These are phyloP conservation scores for Pterocarpus macrocarpus DNA, from an alignment of 306 rosid genomes.

Conservation along the genomic window DNA sequence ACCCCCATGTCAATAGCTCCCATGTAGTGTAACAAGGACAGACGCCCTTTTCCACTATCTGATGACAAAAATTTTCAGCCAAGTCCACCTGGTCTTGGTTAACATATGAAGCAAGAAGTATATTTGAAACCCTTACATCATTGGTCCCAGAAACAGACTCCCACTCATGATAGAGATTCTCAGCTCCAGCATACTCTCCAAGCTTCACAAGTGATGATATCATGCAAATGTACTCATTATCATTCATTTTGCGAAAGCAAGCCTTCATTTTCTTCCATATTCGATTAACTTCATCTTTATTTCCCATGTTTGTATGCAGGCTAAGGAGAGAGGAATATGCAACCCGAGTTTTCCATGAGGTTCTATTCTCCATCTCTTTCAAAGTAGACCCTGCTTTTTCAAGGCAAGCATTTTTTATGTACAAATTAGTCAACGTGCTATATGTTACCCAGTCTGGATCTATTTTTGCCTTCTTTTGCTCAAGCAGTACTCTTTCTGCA, in stretches of 20 bases:
- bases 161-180: slow-evolving; percentile 82
- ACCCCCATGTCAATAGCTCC: slow-evolving; percentile 89
- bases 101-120: slow-evolving; percentile 79
- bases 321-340: slow-evolving; percentile 85
- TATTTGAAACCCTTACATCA: slow-evolving; percentile 76
- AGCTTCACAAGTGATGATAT: slow-evolving; percentile 84
- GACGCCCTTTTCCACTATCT: slow-evolving; percentile 62
- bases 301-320: slow-evolving; percentile 82
- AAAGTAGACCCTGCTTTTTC: slow-evolving; percentile 77
- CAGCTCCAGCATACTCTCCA: slow-evolving; percentile 74
- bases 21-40: slow-evolving; percentile 77
- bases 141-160: slow-evolving; percentile 73
- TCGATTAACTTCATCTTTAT: slow-evolving; percentile 70
- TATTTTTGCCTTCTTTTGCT: slow-evolving; percentile 70
- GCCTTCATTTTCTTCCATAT: slow-evolving; percentile 79
- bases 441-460: slow-evolving; percentile 88
- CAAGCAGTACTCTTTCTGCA: slow-evolving; percentile 79
- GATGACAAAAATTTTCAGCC: slow-evolving; percentile 68
- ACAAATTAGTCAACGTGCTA: slow-evolving; percentile 80
- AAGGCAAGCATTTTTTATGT: slow-evolving; percentile 57
- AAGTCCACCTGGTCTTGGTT: slow-evolving; percentile 70
- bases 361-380: slow-evolving; percentile 87
- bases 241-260: slow-evolving; percentile 75
- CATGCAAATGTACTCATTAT: slow-evolving; percentile 84
- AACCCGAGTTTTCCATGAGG: slow-evolving; percentile 57